Base-by-base conservation (phyloP, 768 basidiomycete genomes). In the Serendipita sp. region DNA sequence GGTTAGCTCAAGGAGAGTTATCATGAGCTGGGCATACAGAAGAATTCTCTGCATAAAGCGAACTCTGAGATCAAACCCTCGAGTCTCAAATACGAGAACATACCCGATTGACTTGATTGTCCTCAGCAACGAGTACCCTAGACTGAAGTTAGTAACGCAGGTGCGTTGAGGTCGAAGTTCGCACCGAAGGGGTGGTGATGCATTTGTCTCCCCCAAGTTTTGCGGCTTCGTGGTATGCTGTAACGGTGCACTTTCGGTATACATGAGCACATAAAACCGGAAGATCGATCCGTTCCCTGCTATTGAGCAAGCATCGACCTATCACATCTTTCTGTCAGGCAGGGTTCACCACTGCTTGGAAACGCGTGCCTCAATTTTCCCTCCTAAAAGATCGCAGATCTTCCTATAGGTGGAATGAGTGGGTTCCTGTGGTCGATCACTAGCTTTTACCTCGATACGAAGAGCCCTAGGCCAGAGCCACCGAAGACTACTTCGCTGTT, bases 231-330 rank as follows among this genome's bases (percentile, higher is more conserved):
- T 45, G 47, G 44, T 24, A 8, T 46, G 51, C 44, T 15, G 16
- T 37, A n/a, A 15, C 2, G 41, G 38, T 0, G 3, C 45, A 63
- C 53, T 13, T 46, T 32, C 64, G 3, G 70, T 70, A 34, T 63
- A 48, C 7, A 71, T 70, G 28, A 68, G 47, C 38, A 78, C 71
- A 68, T 71, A 77, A 69, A 78, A 78, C 8, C 76, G 70, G 70
- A 78, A 78, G 0, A 75, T 72, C 32, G 72, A 68, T 3, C 75
- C 75, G 66, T 75, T 66, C 24, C 75, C 76, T 38, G 72, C 71
- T 46, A 74, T 70, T 34, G 70, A 72, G 16, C 70, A 71, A 35
- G 76, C 76, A 58, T 77, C 71, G 65, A 76, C 73, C 11, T 68
- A 63, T 24, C 24, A 51, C 45, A 51, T 15, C 15, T 34, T 58